Evolutionary conservation across 495 filamentous ascomycete species (phyloP).

Genomic region (Xylaria grammica): DNA sequence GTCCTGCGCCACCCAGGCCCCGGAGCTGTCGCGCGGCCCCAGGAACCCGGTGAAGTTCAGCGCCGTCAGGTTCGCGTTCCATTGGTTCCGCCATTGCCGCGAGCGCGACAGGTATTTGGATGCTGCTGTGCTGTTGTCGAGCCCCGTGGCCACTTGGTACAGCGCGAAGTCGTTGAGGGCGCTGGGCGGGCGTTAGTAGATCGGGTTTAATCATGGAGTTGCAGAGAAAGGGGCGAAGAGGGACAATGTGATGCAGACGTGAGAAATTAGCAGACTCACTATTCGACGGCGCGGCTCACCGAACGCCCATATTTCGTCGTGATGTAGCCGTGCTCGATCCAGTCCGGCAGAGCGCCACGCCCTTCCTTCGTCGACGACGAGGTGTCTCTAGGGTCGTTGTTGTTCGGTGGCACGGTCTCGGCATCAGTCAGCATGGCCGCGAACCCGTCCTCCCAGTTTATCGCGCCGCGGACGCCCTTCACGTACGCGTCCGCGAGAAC

Average conservation of each 20-base stretch:
- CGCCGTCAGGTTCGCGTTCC: slow-evolving; percentile 61
- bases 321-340: slow-evolving; percentile 67
- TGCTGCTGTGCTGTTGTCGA: slow-evolving; percentile 57
- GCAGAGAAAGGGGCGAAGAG: too few species aligned
- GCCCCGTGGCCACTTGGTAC: slow-evolving; percentile 62
- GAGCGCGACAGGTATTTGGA: slow-evolving; percentile 67
- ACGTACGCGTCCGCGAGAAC: slow-evolving; percentile 77
- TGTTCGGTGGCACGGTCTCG: slow-evolving; percentile 64
- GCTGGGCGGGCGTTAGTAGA: slow-evolving; percentile 2
- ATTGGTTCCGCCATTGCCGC: slow-evolving; percentile 75
- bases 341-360: slow-evolving; percentile 72
- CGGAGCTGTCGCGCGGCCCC: slow-evolving; percentile 60
- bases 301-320: slow-evolving; percentile 65
- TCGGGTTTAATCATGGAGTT: too few species aligned
- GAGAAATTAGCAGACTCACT: too few species aligned
- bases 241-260: too few species aligned
- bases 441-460: slow-evolving; percentile 75
- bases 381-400: slow-evolving; percentile 62
- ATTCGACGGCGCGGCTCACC: slow-evolving; percentile 71
- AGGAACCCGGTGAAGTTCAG: slow-evolving; percentile 69
- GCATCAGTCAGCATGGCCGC: slow-evolving; percentile 73
- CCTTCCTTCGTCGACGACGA: slow-evolving; percentile 73
- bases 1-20: slow-evolving; percentile 62
- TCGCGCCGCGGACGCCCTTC: slow-evolving; percentile 65
- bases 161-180: slow-evolving; percentile 71